Evolutionary conservation across 768 basidiomycete species (phyloP).

Genomic region (Clitopilus hobsonii): DNA sequence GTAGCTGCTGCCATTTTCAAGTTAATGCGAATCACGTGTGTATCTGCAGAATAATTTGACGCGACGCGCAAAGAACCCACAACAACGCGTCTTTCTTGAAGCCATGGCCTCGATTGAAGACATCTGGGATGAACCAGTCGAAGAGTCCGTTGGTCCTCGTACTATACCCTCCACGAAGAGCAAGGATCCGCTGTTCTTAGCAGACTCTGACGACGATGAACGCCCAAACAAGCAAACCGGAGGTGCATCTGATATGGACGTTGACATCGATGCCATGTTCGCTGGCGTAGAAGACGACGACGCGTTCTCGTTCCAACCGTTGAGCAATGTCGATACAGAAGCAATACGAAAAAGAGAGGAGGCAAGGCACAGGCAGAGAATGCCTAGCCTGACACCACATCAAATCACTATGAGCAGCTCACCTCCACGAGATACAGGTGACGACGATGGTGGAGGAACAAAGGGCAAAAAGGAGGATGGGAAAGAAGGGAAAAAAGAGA

Average conservation of each 20-base stretch:
- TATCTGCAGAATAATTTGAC: slow-evolving; percentile 2
- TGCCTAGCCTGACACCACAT: slow-evolving; percentile 33
- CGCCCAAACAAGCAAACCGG: slow-evolving; percentile 12
- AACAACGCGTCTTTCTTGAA: slow-evolving; percentile 37
- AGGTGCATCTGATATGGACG: slow-evolving; percentile 43
- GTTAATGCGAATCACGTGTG: slow-evolving; percentile 6
- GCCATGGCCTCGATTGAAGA: slow-evolving; percentile 40
- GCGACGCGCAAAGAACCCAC: slow-evolving; percentile 28
- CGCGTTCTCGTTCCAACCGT: slow-evolving; percentile 34
- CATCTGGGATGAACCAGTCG: slow-evolving; percentile 57
- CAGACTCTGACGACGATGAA: slow-evolving; percentile 51
- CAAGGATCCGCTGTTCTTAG: slow-evolving; percentile 48
- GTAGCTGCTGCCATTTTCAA: slow-evolving; percentile 9
- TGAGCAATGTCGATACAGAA: slow-evolving; percentile 49
- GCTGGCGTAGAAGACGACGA: slow-evolving; percentile 31
- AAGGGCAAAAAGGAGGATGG: slow-evolving; percentile 21
- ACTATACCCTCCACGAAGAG: slow-evolving; percentile 16
- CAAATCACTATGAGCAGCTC: slow-evolving; percentile 48
- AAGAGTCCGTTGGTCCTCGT: slow-evolving; percentile 13
- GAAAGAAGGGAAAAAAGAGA: slow-evolving; percentile 33
- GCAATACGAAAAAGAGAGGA: slow-evolving; percentile 39
- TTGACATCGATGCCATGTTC: slow-evolving; percentile 43
- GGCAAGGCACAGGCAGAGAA: slow-evolving; percentile 41
- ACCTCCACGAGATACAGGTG: slow-evolving; percentile 32
- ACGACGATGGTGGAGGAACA: slow-evolving; percentile 18